These are phyloP conservation scores for Babesia ovata DNA, from an alignment of 169 alveolate genomes.

Conservation along the genomic window DNA sequence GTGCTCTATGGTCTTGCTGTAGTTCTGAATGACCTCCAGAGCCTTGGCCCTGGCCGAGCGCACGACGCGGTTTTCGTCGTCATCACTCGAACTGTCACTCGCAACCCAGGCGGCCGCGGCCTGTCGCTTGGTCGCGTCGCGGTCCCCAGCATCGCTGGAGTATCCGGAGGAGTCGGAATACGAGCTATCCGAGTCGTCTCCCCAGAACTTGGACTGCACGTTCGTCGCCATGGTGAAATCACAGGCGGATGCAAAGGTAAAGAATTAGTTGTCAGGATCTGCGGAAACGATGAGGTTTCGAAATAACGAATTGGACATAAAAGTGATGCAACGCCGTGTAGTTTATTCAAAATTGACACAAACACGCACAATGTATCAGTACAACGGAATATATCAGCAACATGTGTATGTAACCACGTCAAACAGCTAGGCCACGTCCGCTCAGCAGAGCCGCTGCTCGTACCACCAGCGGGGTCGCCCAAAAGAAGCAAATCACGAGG, in stretches of 20 bases:
- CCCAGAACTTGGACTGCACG: constrained; percentile 88
- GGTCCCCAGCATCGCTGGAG: constrained; percentile 68
- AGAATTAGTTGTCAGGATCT: too few species aligned
- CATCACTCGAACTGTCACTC: constrained; percentile 79
- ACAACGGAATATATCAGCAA: too few species aligned
- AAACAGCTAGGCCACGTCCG: too few species aligned
- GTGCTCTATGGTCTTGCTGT: constrained; percentile 72
- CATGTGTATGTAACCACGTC: too few species aligned
- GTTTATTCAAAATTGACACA: too few species aligned
- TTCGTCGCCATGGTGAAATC: constrained; percentile 25
- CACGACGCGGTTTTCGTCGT: constrained; percentile 83
- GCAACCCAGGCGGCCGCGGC: constrained; percentile 75
- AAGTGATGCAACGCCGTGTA: too few species aligned
- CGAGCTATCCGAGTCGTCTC: constrained; percentile 79
- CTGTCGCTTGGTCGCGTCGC: constrained; percentile 69
- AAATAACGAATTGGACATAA: too few species aligned
- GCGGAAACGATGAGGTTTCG: too few species aligned
- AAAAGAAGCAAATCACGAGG: too few species aligned
- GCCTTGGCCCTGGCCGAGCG: constrained; percentile 83
- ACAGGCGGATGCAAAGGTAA: neutral
- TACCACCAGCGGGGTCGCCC: too few species aligned
- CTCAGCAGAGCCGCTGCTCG: too few species aligned
- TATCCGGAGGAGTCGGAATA: constrained; percentile 70
- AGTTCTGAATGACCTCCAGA: constrained; percentile 74
- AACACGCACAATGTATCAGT: too few species aligned